Percentiles rank a stretch among this genome's conserved stretches.
These are phyloP conservation scores for Phaeosphaeriaceae sp. DNA, from an alignment of 2,329 filamentous ascomycete genomes.

Conservation along the genomic window DNA sequence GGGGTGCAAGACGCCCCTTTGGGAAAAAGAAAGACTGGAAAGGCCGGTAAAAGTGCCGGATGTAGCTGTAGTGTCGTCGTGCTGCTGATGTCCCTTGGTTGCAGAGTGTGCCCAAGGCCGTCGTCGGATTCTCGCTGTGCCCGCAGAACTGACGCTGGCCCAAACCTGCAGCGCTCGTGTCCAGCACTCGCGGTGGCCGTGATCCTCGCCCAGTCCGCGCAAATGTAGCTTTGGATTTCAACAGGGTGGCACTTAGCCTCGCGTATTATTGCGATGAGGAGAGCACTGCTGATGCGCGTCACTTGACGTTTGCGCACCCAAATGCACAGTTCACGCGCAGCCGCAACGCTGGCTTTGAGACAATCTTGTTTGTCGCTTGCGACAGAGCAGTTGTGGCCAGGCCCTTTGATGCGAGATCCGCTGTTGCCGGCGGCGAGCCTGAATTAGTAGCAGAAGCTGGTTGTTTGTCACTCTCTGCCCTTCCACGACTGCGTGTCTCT, in stretches of 20 bases:
- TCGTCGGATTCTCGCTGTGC: constrained; percentile 7
- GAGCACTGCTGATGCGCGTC: constrained; percentile 43
- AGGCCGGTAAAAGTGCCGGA: constrained; percentile 44
- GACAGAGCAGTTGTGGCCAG: constrained; percentile 26
- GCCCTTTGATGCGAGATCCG: constrained; percentile 32
- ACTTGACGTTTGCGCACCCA: constrained; percentile 47
- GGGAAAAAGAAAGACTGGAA: constrained; percentile 26
- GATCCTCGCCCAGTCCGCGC: constrained; percentile 36
- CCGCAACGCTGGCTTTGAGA: constrained; percentile 27
- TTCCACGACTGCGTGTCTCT: constrained; percentile 32
- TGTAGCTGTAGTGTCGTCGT: constrained; percentile 35
- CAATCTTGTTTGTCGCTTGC: constrained; percentile 26
- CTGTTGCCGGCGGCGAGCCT: constrained; percentile 32
- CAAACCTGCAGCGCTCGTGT: constrained; percentile 33
- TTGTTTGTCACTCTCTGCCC: constrained; percentile 43
- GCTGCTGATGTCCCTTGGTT: constrained; percentile 19
- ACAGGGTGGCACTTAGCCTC: constrained; percentile 39
- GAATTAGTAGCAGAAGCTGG: constrained; percentile 43
- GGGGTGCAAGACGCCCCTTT: constrained; percentile 33
- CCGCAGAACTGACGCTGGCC: constrained; percentile 21
- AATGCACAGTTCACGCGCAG: constrained; percentile 36
- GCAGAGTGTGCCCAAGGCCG: constrained; percentile 23
- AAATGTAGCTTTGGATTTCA: constrained; percentile 37
- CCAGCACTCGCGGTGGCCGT: constrained; percentile 34
- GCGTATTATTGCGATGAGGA: constrained; percentile 41